Evolutionary conservation across 1,139 yeast genomes (phyloP), one percentile per base, ranked within the genome.

Genomic region (Nakaseomyces bracarensis): DNA sequence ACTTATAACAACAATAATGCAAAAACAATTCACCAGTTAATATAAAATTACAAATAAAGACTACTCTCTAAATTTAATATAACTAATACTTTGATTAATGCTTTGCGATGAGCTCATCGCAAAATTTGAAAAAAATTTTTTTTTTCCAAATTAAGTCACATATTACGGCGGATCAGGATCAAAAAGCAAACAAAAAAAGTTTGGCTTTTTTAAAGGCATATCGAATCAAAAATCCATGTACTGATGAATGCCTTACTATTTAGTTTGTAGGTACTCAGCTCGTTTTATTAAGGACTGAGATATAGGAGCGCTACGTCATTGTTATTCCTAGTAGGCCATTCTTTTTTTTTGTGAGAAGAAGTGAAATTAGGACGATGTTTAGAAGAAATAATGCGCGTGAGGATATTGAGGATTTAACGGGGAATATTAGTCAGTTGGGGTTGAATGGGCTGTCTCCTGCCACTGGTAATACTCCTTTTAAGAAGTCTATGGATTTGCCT

Each of bases 371-470:
- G n/a, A 22, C 5, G 31, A 54, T 58, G 61, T 52, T 50, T 44
- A 43, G 54, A 9, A 50, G 54, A 43, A 46, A 53, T 19, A 55
- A 55, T 29, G 51, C 48, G 29, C 22, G 34, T 8, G 36, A 33
- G 26, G 61, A 58, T 27, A 53, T 61, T 18, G 66, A 60, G 22
- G 56, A 56, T 13, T 43, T 61, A 23, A 54, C 64, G 15, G 63
- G 63, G 9, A 59, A 59, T 48, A 59, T 61, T 42, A 57, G 57
- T 37, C 58, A 58, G 34, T 41, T 61, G 34, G 57, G 59, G 36
- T 60, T 61, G 35, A 51, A 51, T 45, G 49, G 23, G 13, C 15
- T 26, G 6, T 26, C 26, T 13, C 39, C 33, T 5, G 20, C 30
- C 8, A 23, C 31, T 8, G 33, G 25, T 2, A 37, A 37, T 14